Evolutionary conservation across 768 basidiomycete species (phyloP), one percentile per base, ranked within the genome.

Genomic region (Auriscalpium microsporum): DNA sequence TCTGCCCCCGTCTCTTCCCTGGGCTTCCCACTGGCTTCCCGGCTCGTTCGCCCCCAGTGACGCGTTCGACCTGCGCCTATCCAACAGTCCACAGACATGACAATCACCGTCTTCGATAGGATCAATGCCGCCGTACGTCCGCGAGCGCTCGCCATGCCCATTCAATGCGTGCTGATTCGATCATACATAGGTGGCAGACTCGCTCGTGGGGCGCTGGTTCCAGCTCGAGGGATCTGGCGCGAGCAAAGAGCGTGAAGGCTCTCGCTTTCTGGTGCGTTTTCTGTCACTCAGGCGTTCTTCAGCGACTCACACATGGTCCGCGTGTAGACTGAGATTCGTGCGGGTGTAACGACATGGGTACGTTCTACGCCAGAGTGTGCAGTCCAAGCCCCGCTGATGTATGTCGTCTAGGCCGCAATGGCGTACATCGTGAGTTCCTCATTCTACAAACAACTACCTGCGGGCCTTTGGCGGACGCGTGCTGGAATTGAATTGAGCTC

Each of bases 301-400:
- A 14, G 9, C 13, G 8, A 1, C 5, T 34, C 11, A 8, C 52
- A 47, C n/a, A n/a, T 23, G 16, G n/a, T 10, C 7, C 36, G 14
- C 37, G 7, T 47, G 14, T 65, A 88, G 84, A 87, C 84, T 34
- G 87, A 90, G 69, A 72, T 90, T 54, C 85, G 87, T 55, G 87
- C 87, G 19, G 87, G 87, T 36, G 19, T 90, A 38, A 90, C 87
- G 54, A 90, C 87, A 71, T 90, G 86, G 86, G 87, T 87, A 63
- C 65, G 83, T 58, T 14, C n/a, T 11, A 28, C 28, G 7, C 7
- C 53, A 51, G 34, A 52, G 60, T 45, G 56, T 56, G 14, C n/a
- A n/a, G n/a, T 55, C 60, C 33, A 58, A 62, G 4, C 37, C 51
- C 17, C 37, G 47, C 50, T 50, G 40, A 55, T 48, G 16, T 23